phyloP scores from a whole-genome alignment of 1,284 basidiomycete genomes.

The Porogramme epimiltina region DNA sequence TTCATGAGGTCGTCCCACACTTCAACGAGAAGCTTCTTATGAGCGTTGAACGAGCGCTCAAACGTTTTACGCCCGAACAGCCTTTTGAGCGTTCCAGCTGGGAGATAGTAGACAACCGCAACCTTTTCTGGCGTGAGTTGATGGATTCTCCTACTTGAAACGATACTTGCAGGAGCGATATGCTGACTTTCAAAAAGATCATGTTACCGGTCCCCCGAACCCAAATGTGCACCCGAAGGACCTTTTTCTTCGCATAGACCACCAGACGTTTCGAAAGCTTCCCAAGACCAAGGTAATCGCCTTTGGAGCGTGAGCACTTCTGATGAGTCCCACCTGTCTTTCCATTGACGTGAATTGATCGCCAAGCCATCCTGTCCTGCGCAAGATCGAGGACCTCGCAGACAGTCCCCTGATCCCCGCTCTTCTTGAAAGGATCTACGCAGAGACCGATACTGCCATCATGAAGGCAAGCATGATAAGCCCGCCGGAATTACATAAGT shows the following conservation, averaged over 20 bases:
- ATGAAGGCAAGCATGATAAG: constrained; percentile 30
- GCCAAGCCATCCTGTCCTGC: constrained; percentile 42
- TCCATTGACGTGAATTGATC: background rate
- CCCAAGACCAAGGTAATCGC: constrained; percentile 39
- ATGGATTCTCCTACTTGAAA: background rate
- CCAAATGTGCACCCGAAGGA: constrained; percentile 33
- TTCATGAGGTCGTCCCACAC: constrained; percentile 39
- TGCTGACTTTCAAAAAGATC: no score
- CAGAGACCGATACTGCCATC: constrained; percentile 32
- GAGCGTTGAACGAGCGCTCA: constrained; percentile 43
- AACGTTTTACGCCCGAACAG: constrained; percentile 38
- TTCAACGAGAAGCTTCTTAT: constrained; percentile 43
- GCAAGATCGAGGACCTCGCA: constrained; percentile 36
- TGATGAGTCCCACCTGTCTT: background rate
- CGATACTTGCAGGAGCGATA: no score
- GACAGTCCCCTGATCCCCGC: constrained; percentile 40
- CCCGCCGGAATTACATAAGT: background rate
- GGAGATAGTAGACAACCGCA: constrained; percentile 42
- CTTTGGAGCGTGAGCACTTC: constrained; percentile 39
- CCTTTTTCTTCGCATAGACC: constrained; percentile 38
- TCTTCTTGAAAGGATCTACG: constrained; percentile 39
- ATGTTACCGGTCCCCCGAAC: constrained; percentile 29
- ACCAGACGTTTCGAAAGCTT: constrained; percentile 46
- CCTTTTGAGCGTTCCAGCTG: constrained; percentile 44
- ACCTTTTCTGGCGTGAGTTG: constrained; percentile 36